Base-by-base conservation (phyloP, 2,329 filamentous ascomycete genomes). In the Talaromyces sp. region DNA sequence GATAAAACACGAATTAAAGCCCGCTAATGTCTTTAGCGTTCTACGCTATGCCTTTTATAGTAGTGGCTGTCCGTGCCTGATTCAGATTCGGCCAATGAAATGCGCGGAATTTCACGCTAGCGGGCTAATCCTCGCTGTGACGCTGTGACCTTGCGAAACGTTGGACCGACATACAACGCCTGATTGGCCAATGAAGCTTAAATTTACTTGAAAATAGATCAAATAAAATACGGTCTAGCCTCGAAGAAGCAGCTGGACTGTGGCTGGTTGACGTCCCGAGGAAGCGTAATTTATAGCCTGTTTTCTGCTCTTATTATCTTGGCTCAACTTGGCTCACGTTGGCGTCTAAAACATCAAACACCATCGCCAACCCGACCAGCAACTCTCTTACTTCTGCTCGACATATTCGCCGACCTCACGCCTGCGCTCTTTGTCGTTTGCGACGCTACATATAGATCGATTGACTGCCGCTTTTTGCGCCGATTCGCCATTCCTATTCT, bases 61-160 rank as follows among this genome's bases (percentile, higher is more conserved):
- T 19, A 45, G 19, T 59, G n/a, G 37, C 37, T 17, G 56, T 43
- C 56, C 56, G 56, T 59, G 56, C 56, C 56, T 59, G 56, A 59
- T 11, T 41, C 17, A 5, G 3, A 2, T 11, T 27, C 8, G 39
- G 3, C 56, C 56, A 59, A 59, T 59, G 8, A 43, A 2, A 31
- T 2, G 39, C 37, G 19, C 25, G 10, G 4, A 59, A 11, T 9
- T 10, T 2, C 17, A 27, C 17, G 19, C 33, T 41, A 58, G 9
- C 37, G 37, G 22, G 6, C 39, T 58, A 37, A 58, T 58, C 56
- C 56, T 41, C 17, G 56, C 27, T 35, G 50, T 35, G 17, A 54
- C 27, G 31, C 8, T 35, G 56, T 43, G 37, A n/a, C 56, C 33
- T 3, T 57, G 54, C 33, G 11, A 58, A 57, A 58, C 35, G 3